Conservation (phyloP, 2,329 filamentous ascomycete genomes). For the Xylaria sp. region DNA sequence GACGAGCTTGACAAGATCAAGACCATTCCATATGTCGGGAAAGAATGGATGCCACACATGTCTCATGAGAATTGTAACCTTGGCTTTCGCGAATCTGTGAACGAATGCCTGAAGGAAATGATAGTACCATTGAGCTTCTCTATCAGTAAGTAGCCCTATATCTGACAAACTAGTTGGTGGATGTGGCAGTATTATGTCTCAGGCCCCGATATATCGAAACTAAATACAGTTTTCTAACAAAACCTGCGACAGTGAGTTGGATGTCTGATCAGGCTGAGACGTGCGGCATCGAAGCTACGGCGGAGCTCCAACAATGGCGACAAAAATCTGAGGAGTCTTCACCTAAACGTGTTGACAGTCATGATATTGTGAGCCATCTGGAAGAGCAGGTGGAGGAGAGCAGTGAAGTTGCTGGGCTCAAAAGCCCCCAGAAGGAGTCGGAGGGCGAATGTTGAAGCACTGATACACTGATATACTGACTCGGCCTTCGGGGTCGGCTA, state of each 20-base stretch:
- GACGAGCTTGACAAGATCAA: slow-evolving; percentile 36
- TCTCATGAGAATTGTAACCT: slow-evolving; percentile 42
- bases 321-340: slow-evolving; percentile 20
- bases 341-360: not conserved
- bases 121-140: slow-evolving; percentile 28
- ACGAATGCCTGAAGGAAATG: slow-evolving; percentile 37
- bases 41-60: slow-evolving; percentile 41
- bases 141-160: slow-evolving; percentile 33
- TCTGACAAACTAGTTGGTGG: too few species aligned
- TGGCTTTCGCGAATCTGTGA: slow-evolving; percentile 34
- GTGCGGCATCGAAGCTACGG: slow-evolving; percentile 41
- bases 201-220: not conserved
- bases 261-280: slow-evolving; percentile 38
- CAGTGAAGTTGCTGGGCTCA: not conserved
- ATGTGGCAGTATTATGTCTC: not conserved
- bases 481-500: not conserved
- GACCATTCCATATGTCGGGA: slow-evolving; percentile 39
- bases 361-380: not conserved
- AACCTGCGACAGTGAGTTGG: slow-evolving; percentile 32
- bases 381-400: not conserved
- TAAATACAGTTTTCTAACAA: slow-evolving; percentile 1
- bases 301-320: slow-evolving; percentile 45
- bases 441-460: slow-evolving; percentile 7
- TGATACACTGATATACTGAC: not conserved
- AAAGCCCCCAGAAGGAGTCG: not conserved